phyloP scores from a whole-genome alignment of 345 rosid genomes.

The Brassica incana region DNA sequence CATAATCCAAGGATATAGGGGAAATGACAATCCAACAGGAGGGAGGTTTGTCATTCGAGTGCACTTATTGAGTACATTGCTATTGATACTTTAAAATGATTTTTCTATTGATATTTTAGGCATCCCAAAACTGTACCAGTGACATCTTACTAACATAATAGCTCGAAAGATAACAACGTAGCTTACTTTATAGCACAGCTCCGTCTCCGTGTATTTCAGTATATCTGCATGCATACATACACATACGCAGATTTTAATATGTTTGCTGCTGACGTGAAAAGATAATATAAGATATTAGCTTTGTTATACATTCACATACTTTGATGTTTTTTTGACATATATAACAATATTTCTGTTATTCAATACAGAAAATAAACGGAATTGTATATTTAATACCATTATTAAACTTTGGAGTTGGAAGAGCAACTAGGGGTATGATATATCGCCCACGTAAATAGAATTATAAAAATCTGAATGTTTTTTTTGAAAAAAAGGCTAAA shows the following conservation, averaged over 20 bases:
- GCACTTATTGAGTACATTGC: too few species aligned
- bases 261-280: neutral
- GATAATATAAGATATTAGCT: neutral
- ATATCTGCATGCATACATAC: neutral
- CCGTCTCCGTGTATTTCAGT: neutral
- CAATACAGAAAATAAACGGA: neutral
- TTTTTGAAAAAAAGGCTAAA: too few species aligned
- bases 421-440: constrained; percentile 7
- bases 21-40: neutral
- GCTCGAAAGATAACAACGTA: neutral
- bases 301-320: neutral
- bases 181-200: neutral
- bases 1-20: neutral
- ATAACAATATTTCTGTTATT: neutral
- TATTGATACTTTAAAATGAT: neutral
- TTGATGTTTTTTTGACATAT: constrained; percentile 1
- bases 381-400: neutral
- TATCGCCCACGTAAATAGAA: neutral
- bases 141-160: neutral
- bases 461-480: constrained; percentile 13
- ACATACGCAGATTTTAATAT: neutral
- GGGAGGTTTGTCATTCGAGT: too few species aligned
- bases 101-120: neutral
- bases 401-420: neutral
- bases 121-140: neutral